Conservation (phyloP, 2,329 filamentous ascomycete genomes). For the Colletotrichum spinosum region DNA sequence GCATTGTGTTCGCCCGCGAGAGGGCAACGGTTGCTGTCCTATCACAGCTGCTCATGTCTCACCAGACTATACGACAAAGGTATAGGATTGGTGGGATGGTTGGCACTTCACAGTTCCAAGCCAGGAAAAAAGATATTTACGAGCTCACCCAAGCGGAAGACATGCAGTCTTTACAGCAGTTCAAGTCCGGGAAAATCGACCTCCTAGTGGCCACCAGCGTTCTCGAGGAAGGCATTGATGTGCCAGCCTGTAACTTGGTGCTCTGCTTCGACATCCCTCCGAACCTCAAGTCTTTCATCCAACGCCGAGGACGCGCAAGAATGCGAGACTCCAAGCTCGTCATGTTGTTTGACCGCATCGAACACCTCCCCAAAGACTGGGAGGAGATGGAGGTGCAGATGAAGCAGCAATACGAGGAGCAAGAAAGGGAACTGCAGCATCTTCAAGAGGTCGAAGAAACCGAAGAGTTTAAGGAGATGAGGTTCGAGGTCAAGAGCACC, state of each 20-base stretch:
- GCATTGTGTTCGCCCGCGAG: slow-evolving; percentile 77
- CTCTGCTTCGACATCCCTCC: slow-evolving; percentile 65
- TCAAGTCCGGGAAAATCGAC: slow-evolving; percentile 65
- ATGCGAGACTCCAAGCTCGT: slow-evolving; percentile 63
- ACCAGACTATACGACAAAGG: slow-evolving; percentile 58
- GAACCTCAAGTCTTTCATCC: slow-evolving; percentile 69
- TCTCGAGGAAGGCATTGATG: slow-evolving; percentile 76
- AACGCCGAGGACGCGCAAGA: slow-evolving; percentile 65
- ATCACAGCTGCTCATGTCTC: slow-evolving; percentile 64
- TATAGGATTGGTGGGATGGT: slow-evolving; percentile 67
- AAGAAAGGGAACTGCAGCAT: slow-evolving; percentile 62
- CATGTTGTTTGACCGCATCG: slow-evolving; percentile 53
- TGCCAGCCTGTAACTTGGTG: slow-evolving; percentile 72
- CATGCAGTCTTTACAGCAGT: slow-evolving; percentile 54
- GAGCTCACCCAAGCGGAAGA: slow-evolving; percentile 49
- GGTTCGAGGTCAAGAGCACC: slow-evolving; percentile 54
- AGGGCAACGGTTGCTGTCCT: slow-evolving; percentile 71
- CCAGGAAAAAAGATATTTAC: slow-evolving; percentile 54
- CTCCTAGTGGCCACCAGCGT: slow-evolving; percentile 73
- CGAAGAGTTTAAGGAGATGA: slow-evolving; percentile 42
- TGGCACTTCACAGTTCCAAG: slow-evolving; percentile 58
- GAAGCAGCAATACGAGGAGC: slow-evolving; percentile 75
- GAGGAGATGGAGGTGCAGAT: slow-evolving; percentile 77
- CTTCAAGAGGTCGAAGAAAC: slow-evolving; percentile 61
- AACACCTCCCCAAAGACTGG: slow-evolving; percentile 63